A percentile compares a stretch with the other conserved stretches of the same genome.
These are phyloP conservation scores for Hibiscus tridactylites DNA, from an alignment of 345 rosid species.

Conservation along the genomic window DNA sequence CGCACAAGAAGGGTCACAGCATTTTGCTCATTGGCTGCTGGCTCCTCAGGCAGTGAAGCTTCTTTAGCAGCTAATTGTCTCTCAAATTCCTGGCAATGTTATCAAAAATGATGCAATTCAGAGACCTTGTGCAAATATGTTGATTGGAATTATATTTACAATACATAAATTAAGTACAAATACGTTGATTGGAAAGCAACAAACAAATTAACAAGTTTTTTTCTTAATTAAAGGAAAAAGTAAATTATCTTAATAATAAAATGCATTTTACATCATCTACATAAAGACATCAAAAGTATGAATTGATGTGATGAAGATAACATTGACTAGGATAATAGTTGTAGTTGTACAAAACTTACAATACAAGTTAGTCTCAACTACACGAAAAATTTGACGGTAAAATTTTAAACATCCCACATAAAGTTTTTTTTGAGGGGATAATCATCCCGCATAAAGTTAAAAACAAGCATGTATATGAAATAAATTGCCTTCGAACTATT, in stretches of 20 bases:
- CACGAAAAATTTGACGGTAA: neutral
- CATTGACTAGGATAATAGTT: neutral
- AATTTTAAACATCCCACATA: neutral
- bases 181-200: neutral
- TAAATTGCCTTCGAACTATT: neutral
- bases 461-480: neutral
- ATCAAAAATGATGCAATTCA: neutral
- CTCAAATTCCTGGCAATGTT: slow-evolving; percentile 62
- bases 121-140: neutral
- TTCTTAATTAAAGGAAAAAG: neutral
- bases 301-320: neutral
- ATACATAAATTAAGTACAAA: neutral
- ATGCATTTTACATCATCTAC: neutral
- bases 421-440: neutral
- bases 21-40: slow-evolving; percentile 71
- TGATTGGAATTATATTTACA: neutral
- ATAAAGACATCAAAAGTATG: neutral
- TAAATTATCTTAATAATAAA: neutral
- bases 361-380: neutral
- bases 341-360: neutral
- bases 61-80: slow-evolving; percentile 79
- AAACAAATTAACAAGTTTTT: neutral
- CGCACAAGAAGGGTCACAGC: slow-evolving; percentile 79
- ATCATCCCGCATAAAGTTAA: neutral
- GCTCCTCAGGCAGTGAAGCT: slow-evolving; percentile 88